phyloP scores from a whole-genome alignment of 2,329 filamentous ascomycete genomes.

The Ophiostoma fasciatum region DNA sequence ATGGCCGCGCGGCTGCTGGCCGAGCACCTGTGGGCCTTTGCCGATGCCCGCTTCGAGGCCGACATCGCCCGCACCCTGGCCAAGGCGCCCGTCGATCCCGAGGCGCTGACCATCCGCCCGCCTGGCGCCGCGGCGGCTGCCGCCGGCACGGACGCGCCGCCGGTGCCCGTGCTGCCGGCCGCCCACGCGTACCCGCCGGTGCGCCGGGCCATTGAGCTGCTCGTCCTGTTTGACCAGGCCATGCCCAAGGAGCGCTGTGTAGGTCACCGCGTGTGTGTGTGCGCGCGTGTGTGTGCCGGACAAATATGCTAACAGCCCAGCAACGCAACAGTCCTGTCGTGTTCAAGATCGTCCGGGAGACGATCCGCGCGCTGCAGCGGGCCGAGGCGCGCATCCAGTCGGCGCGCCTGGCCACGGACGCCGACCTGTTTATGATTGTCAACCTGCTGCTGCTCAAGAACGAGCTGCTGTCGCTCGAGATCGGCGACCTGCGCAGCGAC shows the following conservation, averaged over 20 bases:
- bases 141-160: slow-evolving; percentile 27
- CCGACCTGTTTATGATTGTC: slow-evolving; percentile 84
- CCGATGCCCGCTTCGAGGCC: slow-evolving; percentile 37
- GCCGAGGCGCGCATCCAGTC: slow-evolving; percentile 58
- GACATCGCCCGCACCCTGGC: slow-evolving; percentile 41
- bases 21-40: slow-evolving; percentile 42
- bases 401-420: slow-evolving; percentile 47
- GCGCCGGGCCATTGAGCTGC: slow-evolving; percentile 41
- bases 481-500: slow-evolving; percentile 48
- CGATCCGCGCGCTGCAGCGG: slow-evolving; percentile 65
- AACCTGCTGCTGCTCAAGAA: slow-evolving; percentile 93
- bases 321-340: slow-evolving; percentile 40
- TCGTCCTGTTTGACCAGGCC: slow-evolving; percentile 47
- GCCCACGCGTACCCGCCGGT: slow-evolving; percentile 44
- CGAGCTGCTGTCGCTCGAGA: slow-evolving; percentile 89
- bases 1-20: slow-evolving; percentile 39
- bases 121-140: too few relatives aligned
- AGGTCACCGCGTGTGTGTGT: too few relatives aligned
- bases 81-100: slow-evolving; percentile 30
- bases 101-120: slow-evolving; percentile 34
- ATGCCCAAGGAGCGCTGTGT: slow-evolving; percentile 51
- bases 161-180: too few relatives aligned
- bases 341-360: slow-evolving; percentile 71
- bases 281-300: too few relatives aligned
- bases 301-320: too few relatives aligned